Base-by-base conservation (phyloP, 2,329 filamentous ascomycete genomes). In the Aspergillus persii region DNA sequence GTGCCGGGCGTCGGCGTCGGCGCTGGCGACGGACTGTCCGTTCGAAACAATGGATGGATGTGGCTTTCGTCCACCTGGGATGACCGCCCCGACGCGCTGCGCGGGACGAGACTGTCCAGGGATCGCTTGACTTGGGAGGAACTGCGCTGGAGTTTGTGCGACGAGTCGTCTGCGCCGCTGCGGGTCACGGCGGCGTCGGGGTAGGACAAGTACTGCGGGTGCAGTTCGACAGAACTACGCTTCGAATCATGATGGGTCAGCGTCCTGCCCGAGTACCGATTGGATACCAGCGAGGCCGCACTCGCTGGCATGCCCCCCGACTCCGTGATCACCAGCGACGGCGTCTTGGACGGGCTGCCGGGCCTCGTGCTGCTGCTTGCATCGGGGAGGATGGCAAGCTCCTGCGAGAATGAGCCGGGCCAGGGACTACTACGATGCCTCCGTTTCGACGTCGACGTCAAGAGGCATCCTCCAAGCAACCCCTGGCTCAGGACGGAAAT, bases 21-120 rank as follows among this genome's bases (percentile, higher is more conserved):
- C 2, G 83, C 80, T 18, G 84, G 83, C 1, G 76, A 76, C 8
- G 82, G 81, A 60, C 80, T 83, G 61, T 80, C 80, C 3, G 78
- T 78, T 47, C 84, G 78, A 70, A 86, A 86, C 3, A 86, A 74
- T 11, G 84, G 84, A 64, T 86, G 84, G 54, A 86, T 85, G 58
- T 85, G 77, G 9, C 79, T 76, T 66, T 85, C 81, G 59, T 77
- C 77, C 12, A 66, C 55, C 2, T 66, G 68, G 1, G 71, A 60
- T 27, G 64, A 54, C 30, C 60, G 56, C 26, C 53, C 60, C 2
- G 64, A 62, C 4, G 61, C 67, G 29, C 61, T 18, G 30, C 65
- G 62, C 2, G 65, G 61, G 30, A 69, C 50, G 23, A 71, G 54
- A 36, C 57, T 69, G 47, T 73, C 70, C 3, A 71, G 56, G 0